phyloP scores from a whole-genome alignment of 2,329 filamentous ascomycete genomes.

The Fusarium decemcellulare region DNA sequence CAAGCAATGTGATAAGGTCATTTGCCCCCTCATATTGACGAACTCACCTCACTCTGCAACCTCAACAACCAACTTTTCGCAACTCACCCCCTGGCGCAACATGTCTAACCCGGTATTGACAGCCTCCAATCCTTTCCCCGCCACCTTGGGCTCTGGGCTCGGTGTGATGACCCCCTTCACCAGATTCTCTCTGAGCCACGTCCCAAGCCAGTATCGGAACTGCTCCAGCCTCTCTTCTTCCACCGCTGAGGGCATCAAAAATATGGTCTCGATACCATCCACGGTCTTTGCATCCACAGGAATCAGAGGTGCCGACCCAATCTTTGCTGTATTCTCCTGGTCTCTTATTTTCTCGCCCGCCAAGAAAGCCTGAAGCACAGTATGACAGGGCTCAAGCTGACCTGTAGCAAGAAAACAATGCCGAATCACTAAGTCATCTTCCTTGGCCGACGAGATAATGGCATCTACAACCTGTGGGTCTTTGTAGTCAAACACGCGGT shows the following conservation, averaged over 20 bases:
- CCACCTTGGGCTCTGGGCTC: conserved; percentile 55
- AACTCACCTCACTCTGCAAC: conserved; percentile 47
- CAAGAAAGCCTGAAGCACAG: conserved; percentile 53
- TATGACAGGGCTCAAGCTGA: conserved; percentile 52
- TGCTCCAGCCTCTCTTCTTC: conserved; percentile 54
- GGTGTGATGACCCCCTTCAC: conserved; percentile 51
- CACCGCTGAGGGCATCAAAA: conserved; percentile 53
- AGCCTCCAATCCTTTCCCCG: conserved; percentile 54
- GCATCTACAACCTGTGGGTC: conserved; percentile 44
- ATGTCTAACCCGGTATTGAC: conserved; percentile 56
- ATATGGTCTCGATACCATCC: conserved; percentile 54
- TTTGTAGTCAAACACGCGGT: conserved; percentile 60
- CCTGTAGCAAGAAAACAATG: conserved; percentile 60
- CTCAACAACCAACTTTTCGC: conserved; percentile 59
- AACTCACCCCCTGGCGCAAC: conserved; percentile 57
- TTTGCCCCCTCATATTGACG: background rate
- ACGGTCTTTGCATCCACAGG: conserved; percentile 48
- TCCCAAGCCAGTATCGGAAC: conserved; percentile 58
- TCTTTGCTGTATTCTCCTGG: conserved; percentile 40
- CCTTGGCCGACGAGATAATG: conserved; percentile 54
- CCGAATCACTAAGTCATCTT: conserved; percentile 54
- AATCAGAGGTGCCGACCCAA: conserved; percentile 55
- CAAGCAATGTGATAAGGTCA: too few species aligned
- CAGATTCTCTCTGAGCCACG: conserved; percentile 53
- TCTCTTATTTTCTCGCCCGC: background rate